Conservation (phyloP, 805 yeast species). For the Pichia heedii region DNA sequence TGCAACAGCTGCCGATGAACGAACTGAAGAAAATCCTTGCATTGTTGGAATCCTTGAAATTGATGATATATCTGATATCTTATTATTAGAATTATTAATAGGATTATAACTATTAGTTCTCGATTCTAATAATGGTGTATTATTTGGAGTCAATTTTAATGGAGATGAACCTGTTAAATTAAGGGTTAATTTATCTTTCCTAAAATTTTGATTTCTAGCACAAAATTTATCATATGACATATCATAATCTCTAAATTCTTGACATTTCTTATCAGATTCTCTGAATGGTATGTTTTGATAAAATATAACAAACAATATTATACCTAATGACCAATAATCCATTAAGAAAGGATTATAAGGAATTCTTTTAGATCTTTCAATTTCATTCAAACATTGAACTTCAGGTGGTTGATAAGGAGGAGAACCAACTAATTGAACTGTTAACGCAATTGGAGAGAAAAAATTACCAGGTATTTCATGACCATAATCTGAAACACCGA, state of each 20-base stretch:
- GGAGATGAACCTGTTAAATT: constrained; percentile 7
- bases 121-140: constrained; percentile 1
- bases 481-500: constrained; percentile 78
- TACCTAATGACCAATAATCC: constrained; percentile 74
- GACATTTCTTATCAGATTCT: constrained; percentile 35
- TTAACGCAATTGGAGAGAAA: constrained; percentile 30
- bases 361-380: constrained; percentile 40
- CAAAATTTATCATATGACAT: constrained; percentile 30
- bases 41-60: constrained; percentile 7
- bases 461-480: constrained; percentile 50
- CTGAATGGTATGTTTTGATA: constrained; percentile 55
- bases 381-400: constrained; percentile 46
- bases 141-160: not conserved
- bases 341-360: constrained; percentile 54
- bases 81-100: not conserved
- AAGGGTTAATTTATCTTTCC: constrained; percentile 29
- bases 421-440: constrained; percentile 61
- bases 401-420: constrained; percentile 84
- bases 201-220: constrained; percentile 31
- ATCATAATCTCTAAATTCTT: constrained; percentile 51
- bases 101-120: not conserved
- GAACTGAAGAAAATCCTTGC: not conserved
- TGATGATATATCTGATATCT: not conserved
- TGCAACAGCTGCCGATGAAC: constrained; percentile 9
- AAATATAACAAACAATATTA: constrained; percentile 54